phyloP scores from a whole-genome alignment of 331 rosid genomes.

The Stylosanthes scabra region DNA sequence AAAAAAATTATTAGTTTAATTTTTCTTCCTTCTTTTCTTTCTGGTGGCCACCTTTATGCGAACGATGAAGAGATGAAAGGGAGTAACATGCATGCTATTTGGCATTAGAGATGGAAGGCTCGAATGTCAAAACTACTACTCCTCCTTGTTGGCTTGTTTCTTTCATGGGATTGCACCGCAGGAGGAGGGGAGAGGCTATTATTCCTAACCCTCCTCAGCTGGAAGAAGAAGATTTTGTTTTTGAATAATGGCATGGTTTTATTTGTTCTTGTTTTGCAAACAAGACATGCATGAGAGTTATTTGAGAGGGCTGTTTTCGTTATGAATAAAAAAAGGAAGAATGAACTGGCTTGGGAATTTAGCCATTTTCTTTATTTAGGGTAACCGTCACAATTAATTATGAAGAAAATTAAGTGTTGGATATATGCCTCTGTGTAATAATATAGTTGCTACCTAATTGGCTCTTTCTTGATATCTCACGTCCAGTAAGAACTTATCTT shows the following conservation, averaged over 20 bases:
- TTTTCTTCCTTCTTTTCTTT: neutral
- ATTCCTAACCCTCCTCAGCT: neutral
- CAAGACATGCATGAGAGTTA: neutral
- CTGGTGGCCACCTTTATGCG: no score
- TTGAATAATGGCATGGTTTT: conserved; percentile 20
- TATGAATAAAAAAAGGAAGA: conserved; percentile 4
- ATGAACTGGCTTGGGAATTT: conserved; percentile 37
- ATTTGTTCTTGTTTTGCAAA: conserved; percentile 13
- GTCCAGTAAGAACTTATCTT: no score
- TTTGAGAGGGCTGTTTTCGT: neutral
- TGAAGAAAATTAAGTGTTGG: neutral
- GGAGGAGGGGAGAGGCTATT: conserved; percentile 20
- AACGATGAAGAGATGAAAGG: neutral
- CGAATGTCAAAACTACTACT: no score
- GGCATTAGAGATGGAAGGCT: neutral
- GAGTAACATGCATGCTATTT: neutral
- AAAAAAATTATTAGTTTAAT: no score
- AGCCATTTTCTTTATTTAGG: conserved; percentile 41
- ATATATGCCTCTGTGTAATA: neutral
- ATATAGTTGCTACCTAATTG: neutral
- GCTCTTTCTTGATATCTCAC: neutral
- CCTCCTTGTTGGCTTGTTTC: neutral
- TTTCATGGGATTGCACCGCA: neutral
- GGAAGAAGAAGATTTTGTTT: conserved; percentile 30
- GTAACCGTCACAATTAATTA: neutral